Base-by-base conservation (phyloP, 495 filamentous ascomycete genomes). In the Aspergillus bertholletiae region DNA sequence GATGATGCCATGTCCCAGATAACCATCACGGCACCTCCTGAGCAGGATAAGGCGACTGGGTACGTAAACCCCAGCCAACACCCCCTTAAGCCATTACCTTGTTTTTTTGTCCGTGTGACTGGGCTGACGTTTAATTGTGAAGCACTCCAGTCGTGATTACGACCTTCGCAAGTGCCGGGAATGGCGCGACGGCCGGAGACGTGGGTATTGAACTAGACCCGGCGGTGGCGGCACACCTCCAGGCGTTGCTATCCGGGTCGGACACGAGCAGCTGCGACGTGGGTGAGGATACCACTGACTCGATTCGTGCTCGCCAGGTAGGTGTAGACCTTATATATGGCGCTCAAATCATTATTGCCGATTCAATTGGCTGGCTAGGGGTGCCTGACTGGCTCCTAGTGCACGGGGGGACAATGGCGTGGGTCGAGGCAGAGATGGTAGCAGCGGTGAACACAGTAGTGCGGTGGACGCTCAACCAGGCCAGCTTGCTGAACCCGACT, bases 141-240 rank as follows among this genome's bases (percentile, higher is more conserved):
- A 37, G 34, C n/a, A 2, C 30, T 7, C 47, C 47, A 11, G 47
- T 30, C 32, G 20, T 20, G n/a, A 50, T 50, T 24, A 50, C 27
- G 30, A 39, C 28, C 47, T 50, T 35, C 37, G 47, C 47, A 12
- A 50, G 47, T 37, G 30, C 47, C 12, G 20, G 3, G 3, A 37
- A 50, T 13, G 28, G 47, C 6, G 28, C 28, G n/a, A 35, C 7
- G 7, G 28, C n/a, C 17, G 47, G 47, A 23, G 47, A 50, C 15
- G 5, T 50, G 47, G 47, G 47, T 17, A 50, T 50, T 30, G 32
- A 23, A 17, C n/a, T 50, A 12, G 47, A 50, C 30, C 20, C 47
- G 17, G 30, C 1, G 5, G 47, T 50, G n/a, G 47, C 47, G 30
- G 32, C 28, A 13, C 28, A 50, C 9, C 27, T 50, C 21, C 47